A percentile compares a stretch with the other conserved stretches of the same genome.
Evolutionary conservation across 2,329 filamentous ascomycete genomes (phyloP).

Genomic region (Pezicula carpinea): DNA sequence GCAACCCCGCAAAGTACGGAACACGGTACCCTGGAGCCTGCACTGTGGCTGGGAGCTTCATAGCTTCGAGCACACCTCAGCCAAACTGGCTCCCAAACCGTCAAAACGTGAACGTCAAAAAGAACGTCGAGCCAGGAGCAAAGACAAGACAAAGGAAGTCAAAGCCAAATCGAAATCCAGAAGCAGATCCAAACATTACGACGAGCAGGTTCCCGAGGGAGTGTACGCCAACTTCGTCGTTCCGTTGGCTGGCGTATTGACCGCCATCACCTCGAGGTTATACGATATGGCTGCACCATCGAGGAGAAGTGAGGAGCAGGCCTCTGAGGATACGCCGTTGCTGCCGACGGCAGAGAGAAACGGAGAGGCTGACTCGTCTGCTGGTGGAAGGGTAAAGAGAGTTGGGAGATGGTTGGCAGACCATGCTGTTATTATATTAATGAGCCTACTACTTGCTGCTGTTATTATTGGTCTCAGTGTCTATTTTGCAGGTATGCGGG

Average conservation of each 20-base stretch:
- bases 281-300: slow-evolving; percentile 19
- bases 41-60: background rate
- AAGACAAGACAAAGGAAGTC: slow-evolving; percentile 2
- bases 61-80: background rate
- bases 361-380: background rate
- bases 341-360: slow-evolving; percentile 11
- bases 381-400: slow-evolving; percentile 6
- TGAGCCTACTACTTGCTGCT: slow-evolving; percentile 18
- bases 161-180: slow-evolving; percentile 6
- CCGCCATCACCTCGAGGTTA: slow-evolving; percentile 12
- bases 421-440: slow-evolving; percentile 21
- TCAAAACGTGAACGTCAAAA: background rate
- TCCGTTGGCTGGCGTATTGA: slow-evolving; percentile 15
- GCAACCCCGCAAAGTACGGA: background rate
- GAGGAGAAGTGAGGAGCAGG: slow-evolving; percentile 2
- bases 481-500: slow-evolving; percentile 20
- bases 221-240: slow-evolving; percentile 17
- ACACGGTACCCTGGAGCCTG: background rate
- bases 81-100: slow-evolving; percentile 7
- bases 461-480: slow-evolving; percentile 21
- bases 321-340: slow-evolving; percentile 16
- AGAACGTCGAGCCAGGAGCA: background rate
- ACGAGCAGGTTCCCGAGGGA: background rate
- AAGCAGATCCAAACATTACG: background rate
- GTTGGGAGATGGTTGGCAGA: slow-evolving; percentile 13